Conservation (phyloP, 2,329 filamentous ascomycete species). For the Penicillium sp. region DNA sequence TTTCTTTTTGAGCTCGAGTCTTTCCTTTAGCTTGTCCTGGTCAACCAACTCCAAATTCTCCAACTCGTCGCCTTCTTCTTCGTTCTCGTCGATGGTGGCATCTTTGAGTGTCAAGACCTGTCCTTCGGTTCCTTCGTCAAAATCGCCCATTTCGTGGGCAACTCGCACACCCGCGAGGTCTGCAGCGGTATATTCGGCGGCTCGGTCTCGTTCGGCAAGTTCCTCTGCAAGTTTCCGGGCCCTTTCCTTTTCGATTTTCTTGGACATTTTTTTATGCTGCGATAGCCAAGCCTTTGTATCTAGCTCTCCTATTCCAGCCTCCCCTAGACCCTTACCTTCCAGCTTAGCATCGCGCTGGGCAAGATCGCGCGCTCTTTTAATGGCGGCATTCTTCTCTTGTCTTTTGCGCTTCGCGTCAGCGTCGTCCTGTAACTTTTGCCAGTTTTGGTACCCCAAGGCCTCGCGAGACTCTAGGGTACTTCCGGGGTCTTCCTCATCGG, state of each 20-base stretch:
- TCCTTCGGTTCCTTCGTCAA: conserved; percentile 73
- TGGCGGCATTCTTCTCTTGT: conserved; percentile 73
- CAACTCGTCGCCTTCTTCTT: conserved; percentile 86
- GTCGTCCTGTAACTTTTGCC: conserved; percentile 63
- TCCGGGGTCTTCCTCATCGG: conserved; percentile 63
- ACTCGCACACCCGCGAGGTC: conserved; percentile 90
- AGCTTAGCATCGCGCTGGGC: conserved; percentile 72
- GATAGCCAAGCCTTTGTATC: conserved; percentile 85
- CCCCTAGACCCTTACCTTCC: conserved; percentile 79
- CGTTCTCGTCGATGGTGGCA: conserved; percentile 74
- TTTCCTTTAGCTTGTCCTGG: conserved; percentile 53
- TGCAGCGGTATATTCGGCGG: conserved; percentile 74
- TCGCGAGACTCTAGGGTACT: conserved; percentile 74
- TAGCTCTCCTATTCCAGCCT: conserved; percentile 57
- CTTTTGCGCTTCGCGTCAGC: conserved; percentile 68
- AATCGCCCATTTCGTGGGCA: conserved; percentile 76
- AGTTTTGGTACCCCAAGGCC: conserved; percentile 43
- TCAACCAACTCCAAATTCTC: conserved; percentile 42
- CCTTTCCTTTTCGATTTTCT: conserved; percentile 74
- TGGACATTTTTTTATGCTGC: conserved; percentile 88
- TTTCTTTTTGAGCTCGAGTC: conserved; percentile 83
- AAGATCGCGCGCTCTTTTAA: conserved; percentile 82
- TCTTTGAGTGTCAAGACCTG: conserved; percentile 96
- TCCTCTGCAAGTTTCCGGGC: conserved; percentile 70
- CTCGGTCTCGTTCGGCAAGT: conserved; percentile 69